A percentile compares a stretch with the other conserved stretches of the same genome.
phyloP scores from a whole-genome alignment of 139 green algal genomes.

The Haematococcus sp. region DNA sequence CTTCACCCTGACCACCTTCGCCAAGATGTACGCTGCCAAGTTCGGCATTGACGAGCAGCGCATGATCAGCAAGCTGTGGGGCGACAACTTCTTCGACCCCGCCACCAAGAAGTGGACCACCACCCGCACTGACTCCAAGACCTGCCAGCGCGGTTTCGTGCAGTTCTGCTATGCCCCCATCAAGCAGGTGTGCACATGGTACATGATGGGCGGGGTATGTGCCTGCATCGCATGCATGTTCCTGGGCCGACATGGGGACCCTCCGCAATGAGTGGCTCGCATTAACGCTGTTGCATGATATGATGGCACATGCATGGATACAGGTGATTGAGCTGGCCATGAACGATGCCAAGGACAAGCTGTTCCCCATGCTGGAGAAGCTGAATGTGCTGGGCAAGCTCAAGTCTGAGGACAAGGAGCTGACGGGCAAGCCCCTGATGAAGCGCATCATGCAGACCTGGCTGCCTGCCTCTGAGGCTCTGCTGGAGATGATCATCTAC shows the following conservation, averaged over 20 bases:
- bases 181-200: slow-evolving; percentile 46
- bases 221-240: neutral
- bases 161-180: slow-evolving; percentile 99
- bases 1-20: slow-evolving; percentile 99
- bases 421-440: slow-evolving; percentile 93
- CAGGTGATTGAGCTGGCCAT: slow-evolving; percentile 92
- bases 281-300: neutral
- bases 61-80: slow-evolving; percentile 59
- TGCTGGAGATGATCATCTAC: slow-evolving; percentile 99
- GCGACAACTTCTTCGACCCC: slow-evolving; percentile 98
- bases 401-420: slow-evolving; percentile 91
- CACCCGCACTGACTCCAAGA: slow-evolving; percentile 77
- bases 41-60: slow-evolving; percentile 83
- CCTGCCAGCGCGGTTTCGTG: slow-evolving; percentile 95
- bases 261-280: too few relatives aligned
- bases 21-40: slow-evolving; percentile 96
- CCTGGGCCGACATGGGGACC: neutral
- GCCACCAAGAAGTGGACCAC: slow-evolving; percentile 98
- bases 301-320: neutral
- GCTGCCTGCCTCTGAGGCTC: slow-evolving; percentile 88
- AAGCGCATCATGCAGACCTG: slow-evolving; percentile 89
- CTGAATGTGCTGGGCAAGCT: slow-evolving; percentile 78
- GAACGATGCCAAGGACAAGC: slow-evolving; percentile 95
- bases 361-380: slow-evolving; percentile 95
- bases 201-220: neutral